These are phyloP conservation scores for Kodamaea hsintzibuensis DNA, from an alignment of 805 yeast species.

Conservation along the genomic window DNA sequence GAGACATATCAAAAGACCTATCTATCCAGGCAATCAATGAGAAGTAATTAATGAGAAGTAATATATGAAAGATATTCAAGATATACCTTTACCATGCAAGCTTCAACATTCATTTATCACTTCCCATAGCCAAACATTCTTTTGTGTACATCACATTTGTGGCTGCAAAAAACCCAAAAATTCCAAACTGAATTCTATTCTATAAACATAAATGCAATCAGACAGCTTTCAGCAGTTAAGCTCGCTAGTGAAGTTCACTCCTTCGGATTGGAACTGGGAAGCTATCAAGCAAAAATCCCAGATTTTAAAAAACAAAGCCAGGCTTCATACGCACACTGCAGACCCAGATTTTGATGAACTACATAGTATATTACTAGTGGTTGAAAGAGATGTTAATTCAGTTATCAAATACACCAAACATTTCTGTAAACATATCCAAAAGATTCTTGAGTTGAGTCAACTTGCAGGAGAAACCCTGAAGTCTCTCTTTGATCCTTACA, in stretches of 20 bases:
- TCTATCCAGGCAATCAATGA: no score
- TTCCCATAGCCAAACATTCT: background rate
- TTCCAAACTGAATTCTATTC: background rate
- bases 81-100: no score
- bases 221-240: background rate
- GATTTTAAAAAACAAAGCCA: constrained; percentile 8
- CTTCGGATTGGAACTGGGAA: constrained; percentile 5
- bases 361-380: constrained; percentile 18
- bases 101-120: no score
- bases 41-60: no score
- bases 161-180: constrained; percentile 4
- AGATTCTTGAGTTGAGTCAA: constrained; percentile 10
- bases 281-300: constrained; percentile 20
- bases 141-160: background rate
- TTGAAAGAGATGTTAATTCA: constrained; percentile 18
- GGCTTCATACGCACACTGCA: constrained; percentile 19
- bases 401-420: constrained; percentile 17
- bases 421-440: constrained; percentile 10
- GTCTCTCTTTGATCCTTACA: constrained; percentile 24
- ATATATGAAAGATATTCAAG: no score
- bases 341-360: constrained; percentile 28
- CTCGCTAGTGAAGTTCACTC: background rate
- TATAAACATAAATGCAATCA: background rate
- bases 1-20: no score
- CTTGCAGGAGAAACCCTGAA: constrained; percentile 19